Conservation (phyloP, 257 asterid species). For the Linderniella brevidens region DNA sequence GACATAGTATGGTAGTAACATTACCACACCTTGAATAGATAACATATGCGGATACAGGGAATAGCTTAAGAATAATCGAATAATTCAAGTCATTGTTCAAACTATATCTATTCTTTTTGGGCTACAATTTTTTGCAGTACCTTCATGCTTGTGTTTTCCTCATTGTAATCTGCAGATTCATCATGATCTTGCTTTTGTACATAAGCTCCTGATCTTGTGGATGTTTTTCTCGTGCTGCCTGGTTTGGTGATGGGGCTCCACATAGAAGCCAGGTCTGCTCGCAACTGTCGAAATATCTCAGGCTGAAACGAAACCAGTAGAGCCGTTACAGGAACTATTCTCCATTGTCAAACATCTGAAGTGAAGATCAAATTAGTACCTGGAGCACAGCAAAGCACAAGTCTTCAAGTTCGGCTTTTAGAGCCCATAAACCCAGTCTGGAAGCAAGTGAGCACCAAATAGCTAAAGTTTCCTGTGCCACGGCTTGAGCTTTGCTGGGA, state of each 20-base stretch:
- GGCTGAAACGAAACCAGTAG: slow-evolving; percentile 34
- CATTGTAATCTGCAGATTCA: slow-evolving; percentile 29
- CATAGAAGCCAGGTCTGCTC: slow-evolving; percentile 84
- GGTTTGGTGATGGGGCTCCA: slow-evolving; percentile 55
- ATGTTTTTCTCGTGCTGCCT: slow-evolving; percentile 39
- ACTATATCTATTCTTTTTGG: no score
- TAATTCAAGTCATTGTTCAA: background rate
- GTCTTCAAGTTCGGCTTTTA: slow-evolving; percentile 97
- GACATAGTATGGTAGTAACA: no score
- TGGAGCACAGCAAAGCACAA: slow-evolving; percentile 94
- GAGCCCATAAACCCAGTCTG: slow-evolving; percentile 90
- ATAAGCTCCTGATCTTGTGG: slow-evolving; percentile 26
- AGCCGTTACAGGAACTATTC: background rate
- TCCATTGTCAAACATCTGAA: background rate
- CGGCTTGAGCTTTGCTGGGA: slow-evolving; percentile 75
- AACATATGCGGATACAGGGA: no score
- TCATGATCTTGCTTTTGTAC: slow-evolving; percentile 28
- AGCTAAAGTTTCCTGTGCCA: slow-evolving; percentile 88
- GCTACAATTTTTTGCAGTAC: slow-evolving; percentile 13
- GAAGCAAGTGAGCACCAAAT: slow-evolving; percentile 99
- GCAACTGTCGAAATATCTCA: slow-evolving; percentile 51
- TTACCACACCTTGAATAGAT: no score
- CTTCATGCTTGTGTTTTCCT: slow-evolving; percentile 60
- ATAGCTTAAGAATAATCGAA: slow-evolving; percentile 4
- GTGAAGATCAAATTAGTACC: slow-evolving; percentile 12